Evolutionary conservation across 345 rosid genomes (phyloP), one percentile per base, ranked within the genome.

Genomic region (Citrus sp.): DNA sequence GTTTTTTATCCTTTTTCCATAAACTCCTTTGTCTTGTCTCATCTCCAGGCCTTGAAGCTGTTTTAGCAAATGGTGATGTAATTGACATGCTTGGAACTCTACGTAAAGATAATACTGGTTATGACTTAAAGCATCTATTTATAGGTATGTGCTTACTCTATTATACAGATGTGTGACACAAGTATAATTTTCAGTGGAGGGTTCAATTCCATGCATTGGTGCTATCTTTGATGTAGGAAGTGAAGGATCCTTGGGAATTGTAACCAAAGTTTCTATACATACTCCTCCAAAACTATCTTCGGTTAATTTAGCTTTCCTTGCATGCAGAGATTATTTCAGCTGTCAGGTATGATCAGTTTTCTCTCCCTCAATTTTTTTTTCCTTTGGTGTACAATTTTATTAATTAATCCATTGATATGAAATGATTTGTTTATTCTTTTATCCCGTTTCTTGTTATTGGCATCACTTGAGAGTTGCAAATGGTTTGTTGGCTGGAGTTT

Each of bases 61-160:
- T 96, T 87, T 87, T 92, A 82, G 97, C 98, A 77, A 89, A 88
- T 83, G 99, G 98, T 40, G 84, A 84, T 79, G 98, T 92, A 78
- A 90, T 96, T 80, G 97, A 96, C 86, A 87, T 94, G 97, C 97
- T 96, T 78, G 94, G 98, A 56, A 92, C 94, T 74, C 84, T 92
- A 83, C 94, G 97, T 58, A 96, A 96, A 87, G 98, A 96, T 85
- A 96, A 96, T 78, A 96, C 99, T 72, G 99, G 98, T 30, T 96
- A 92, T 67, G 94, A 94, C 87, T 84, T 96, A 83, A 96, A 96
- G 90, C 99, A 96, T 86, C 82, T 96, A 83, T 96, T 96, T 80
- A 91, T 94, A 78, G 98, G 99, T 92, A 86, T 35, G 81, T 77
- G 40, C 70, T 71, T 62, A 24, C 67, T 59, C 65, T 62, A 32